Percentiles rank a stretch among this genome's conserved stretches.
Evolutionary conservation across 2,329 filamentous ascomycete genomes (phyloP).

Genomic region (Thelonectria olida): DNA sequence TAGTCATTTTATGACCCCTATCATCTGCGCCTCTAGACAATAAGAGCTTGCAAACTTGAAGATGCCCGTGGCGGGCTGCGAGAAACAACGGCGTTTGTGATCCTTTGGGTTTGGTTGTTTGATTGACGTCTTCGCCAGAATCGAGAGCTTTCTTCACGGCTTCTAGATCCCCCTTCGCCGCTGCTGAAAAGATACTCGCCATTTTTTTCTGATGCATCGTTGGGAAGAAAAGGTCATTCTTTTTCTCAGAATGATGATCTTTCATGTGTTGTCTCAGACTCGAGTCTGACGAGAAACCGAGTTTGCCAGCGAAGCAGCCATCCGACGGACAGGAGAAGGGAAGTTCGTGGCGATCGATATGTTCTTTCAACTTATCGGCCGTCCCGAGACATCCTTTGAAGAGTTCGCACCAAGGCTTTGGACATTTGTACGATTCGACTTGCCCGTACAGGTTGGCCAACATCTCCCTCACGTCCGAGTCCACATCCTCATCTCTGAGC

Average conservation of each 20-base stretch:
- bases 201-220: not conserved
- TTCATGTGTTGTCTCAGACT: slow-evolving; percentile 1
- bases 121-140: not conserved
- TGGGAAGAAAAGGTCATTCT: not conserved
- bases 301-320: not conserved
- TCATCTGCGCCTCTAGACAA: too few relatives aligned
- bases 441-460: not conserved
- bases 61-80: too few relatives aligned
- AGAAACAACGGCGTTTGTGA: too few relatives aligned
- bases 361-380: not conserved
- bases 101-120: too few relatives aligned
- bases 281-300: slow-evolving; percentile 9
- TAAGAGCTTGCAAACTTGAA: too few relatives aligned
- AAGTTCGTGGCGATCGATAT: slow-evolving; percentile 14
- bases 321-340: slow-evolving; percentile 8
- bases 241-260: not conserved
- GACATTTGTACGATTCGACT: slow-evolving; percentile 7
- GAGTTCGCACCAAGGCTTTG: slow-evolving; percentile 25
- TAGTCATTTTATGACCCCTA: too few relatives aligned
- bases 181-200: not conserved
- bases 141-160: not conserved
- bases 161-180: not conserved
- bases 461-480: not conserved
- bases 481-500: not conserved
- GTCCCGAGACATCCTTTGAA: slow-evolving; percentile 11